phyloP scores from a whole-genome alignment of 2,329 filamentous ascomycete genomes.

The Epichloe sibirici region DNA sequence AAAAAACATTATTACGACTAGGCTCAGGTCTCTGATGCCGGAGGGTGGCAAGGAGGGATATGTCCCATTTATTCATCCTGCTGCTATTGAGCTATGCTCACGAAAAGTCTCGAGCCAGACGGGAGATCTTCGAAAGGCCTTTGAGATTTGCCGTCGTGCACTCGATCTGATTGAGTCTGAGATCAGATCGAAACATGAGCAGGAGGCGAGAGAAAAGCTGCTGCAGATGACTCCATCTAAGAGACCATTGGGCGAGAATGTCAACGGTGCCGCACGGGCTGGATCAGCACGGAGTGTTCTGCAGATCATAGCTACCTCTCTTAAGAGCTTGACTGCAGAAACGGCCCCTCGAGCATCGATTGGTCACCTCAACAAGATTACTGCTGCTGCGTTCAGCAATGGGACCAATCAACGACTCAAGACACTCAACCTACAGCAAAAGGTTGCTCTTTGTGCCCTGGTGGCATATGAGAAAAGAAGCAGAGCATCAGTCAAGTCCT shows the following conservation, averaged over 20 bases:
- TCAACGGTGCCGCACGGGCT: slow-evolving; percentile 43
- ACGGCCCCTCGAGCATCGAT: slow-evolving; percentile 84
- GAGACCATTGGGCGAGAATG: slow-evolving; percentile 67
- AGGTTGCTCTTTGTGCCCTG: slow-evolving; percentile 82
- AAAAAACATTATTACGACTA: slow-evolving; percentile 71
- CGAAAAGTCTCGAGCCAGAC: slow-evolving; percentile 92
- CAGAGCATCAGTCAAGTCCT: slow-evolving; percentile 34
- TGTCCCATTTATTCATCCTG: slow-evolving; percentile 83
- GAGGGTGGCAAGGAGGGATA: slow-evolving; percentile 40
- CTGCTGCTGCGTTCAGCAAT: slow-evolving; percentile 79
- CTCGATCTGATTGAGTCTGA: slow-evolving; percentile 84
- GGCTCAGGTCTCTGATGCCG: slow-evolving; percentile 64
- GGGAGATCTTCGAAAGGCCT: slow-evolving; percentile 86
- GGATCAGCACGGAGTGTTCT: slow-evolving; percentile 29
- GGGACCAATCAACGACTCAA: slow-evolving; percentile 75
- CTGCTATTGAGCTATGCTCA: slow-evolving; percentile 85
- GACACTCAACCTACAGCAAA: slow-evolving; percentile 88
- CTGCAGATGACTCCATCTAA: slow-evolving; percentile 57
- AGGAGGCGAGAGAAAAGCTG: slow-evolving; percentile 42
- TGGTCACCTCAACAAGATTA: slow-evolving; percentile 82
- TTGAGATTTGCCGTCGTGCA: slow-evolving; percentile 82
- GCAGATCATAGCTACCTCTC: slow-evolving; percentile 38
- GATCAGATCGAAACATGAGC: slow-evolving; percentile 60
- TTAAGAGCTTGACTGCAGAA: slow-evolving; percentile 54
- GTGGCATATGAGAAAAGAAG: slow-evolving; percentile 74